Conservation (phyloP, 2,329 filamentous ascomycete genomes). For the Fusarium ambrosium region DNA sequence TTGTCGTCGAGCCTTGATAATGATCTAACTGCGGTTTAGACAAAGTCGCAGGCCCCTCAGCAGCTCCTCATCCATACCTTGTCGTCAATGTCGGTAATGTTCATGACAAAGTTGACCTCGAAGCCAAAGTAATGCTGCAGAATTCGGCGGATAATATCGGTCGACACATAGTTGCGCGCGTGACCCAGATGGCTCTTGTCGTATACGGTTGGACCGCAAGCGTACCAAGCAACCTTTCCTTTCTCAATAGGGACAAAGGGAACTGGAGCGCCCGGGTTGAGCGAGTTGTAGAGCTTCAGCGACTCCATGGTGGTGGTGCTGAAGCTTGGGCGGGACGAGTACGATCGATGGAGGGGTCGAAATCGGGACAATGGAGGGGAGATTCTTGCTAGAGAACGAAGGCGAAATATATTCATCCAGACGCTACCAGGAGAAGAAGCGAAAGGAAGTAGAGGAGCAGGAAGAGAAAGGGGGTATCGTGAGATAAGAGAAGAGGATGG, state of each 20-base stretch:
- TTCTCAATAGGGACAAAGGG: conserved; percentile 80
- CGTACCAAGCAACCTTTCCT: conserved; percentile 85
- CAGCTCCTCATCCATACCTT: conserved; percentile 62
- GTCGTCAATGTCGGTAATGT: conserved; percentile 88
- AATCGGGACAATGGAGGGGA: conserved; percentile 43
- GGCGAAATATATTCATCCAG: conserved; percentile 55
- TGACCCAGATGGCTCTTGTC: conserved; percentile 87
- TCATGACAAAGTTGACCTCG: conserved; percentile 90
- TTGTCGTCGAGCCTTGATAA: conserved; percentile 78
- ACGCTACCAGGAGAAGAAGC: conserved; percentile 32
- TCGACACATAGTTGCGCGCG: conserved; percentile 90
- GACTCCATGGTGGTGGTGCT: conserved; percentile 60
- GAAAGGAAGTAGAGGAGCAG: conserved; percentile 26
- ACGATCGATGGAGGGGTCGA: conserved; percentile 49
- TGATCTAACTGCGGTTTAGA: conserved; percentile 59
- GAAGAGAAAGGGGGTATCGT: conserved; percentile 31
- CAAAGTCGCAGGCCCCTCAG: conserved; percentile 13
- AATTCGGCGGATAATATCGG: conserved; percentile 88
- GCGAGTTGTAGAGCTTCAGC: conserved; percentile 83
- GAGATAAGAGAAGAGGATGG: conserved; percentile 29
- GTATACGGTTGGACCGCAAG: conserved; percentile 89
- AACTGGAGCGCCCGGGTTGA: conserved; percentile 78
- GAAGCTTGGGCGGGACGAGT: conserved; percentile 49
- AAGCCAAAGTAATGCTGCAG: conserved; percentile 87
- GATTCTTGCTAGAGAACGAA: conserved; percentile 47